Evolutionary conservation across 352 stramenopile species (phyloP), one percentile per base, ranked within the genome.

Genomic region (Pelagophyceae sp.): DNA sequence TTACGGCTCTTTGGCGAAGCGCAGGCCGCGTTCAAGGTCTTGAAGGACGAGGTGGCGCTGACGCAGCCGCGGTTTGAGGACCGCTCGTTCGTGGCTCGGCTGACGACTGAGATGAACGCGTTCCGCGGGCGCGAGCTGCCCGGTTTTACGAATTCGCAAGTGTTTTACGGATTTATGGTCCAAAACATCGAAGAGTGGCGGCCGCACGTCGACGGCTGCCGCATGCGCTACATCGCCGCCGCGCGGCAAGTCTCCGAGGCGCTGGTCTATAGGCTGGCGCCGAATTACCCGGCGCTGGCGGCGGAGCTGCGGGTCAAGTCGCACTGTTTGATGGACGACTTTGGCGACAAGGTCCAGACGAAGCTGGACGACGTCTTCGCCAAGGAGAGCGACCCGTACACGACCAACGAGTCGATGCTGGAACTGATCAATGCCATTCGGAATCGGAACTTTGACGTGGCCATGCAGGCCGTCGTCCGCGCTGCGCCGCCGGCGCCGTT

Each of bases 101-200:
- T 86, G 35, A 60, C 80, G 58, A 50, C n/a, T 58, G 79, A 85
- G 72, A 85, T 85, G 76, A 64, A 80, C 38, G 75, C 78, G 35
- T 77, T 86, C 17, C 81, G 82, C 40, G 82, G 82, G 2, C 78
- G 83, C 29, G 82, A 86, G 77, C 69, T 87, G n/a, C 83, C 83
- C 25, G 83, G 83, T 1, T 87, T 87, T 78, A 85, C 86, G 74
- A 84, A 76, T 29, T 70, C 72, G 2, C 80, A 86, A 72, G 76
- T 79, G 3, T 79, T 79, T 29, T 79, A 64, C 25, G 72, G 65
- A 3, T 75, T 65, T 29, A 79, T 79, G 51, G 76, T 79, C n/a
- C 25, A 76, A 29, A 69, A 77, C n/a, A 75, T 79, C n/a, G 76
- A 79, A 29, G 61, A 79, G 74, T 79, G 76, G 76, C 51, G 76